phyloP scores from a whole-genome alignment of 768 basidiomycete genomes.

The Boletus reticulatus region DNA sequence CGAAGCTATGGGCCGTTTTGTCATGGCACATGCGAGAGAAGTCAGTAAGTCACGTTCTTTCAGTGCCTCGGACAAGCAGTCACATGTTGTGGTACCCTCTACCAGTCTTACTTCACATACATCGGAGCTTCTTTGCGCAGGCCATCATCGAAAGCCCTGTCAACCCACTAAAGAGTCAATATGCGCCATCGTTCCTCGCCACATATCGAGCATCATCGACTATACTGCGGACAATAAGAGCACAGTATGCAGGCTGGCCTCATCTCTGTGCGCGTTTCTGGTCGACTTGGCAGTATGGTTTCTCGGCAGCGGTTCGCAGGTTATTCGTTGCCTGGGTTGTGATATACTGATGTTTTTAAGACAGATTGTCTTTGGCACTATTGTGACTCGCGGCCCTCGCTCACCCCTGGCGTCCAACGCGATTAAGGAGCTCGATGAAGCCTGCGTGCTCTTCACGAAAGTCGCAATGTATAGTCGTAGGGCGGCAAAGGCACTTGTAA shows the following conservation, averaged over 20 bases:
- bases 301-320: slow-evolving; percentile 48
- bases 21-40: slow-evolving; percentile 37
- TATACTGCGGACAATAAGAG: slow-evolving; percentile 49
- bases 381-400: slow-evolving; percentile 70
- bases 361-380: slow-evolving; percentile 76
- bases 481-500: slow-evolving; percentile 63
- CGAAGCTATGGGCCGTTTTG: slow-evolving; percentile 39
- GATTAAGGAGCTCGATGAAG: slow-evolving; percentile 67
- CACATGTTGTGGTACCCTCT: not conserved
- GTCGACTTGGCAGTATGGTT: slow-evolving; percentile 61
- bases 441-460: slow-evolving; percentile 62
- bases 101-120: slow-evolving; percentile 59
- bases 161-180: slow-evolving; percentile 64
- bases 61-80: not conserved
- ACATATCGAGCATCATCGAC: slow-evolving; percentile 57
- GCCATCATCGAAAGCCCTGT: slow-evolving; percentile 65
- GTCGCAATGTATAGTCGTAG: slow-evolving; percentile 58
- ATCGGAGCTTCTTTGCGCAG: slow-evolving; percentile 68
- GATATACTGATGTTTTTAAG: not conserved
- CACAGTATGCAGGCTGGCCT: slow-evolving; percentile 48
- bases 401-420: slow-evolving; percentile 67
- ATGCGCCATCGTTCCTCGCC: slow-evolving; percentile 63
- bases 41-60: slow-evolving; percentile 30
- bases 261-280: slow-evolving; percentile 54
- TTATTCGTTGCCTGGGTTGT: not conserved